Percentiles rank a stretch among this genome's conserved stretches.
Conservation (phyloP, 495 filamentous ascomycete genomes). For the Viridothelium virens region DNA sequence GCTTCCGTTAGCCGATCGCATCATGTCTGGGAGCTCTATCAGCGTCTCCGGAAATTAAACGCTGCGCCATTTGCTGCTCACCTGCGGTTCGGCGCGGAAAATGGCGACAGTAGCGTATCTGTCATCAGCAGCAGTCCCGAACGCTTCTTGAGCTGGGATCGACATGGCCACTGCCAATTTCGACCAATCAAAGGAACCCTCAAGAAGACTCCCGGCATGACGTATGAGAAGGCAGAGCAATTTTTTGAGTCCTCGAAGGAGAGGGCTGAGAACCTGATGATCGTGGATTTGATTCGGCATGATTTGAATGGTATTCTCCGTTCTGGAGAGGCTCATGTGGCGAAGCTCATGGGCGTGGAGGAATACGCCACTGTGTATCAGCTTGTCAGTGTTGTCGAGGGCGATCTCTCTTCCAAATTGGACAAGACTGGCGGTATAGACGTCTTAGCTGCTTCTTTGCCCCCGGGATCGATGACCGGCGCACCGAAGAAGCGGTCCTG, state of each 20-base stretch:
- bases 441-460: slow-evolving; percentile 67
- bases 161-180: slow-evolving; percentile 51
- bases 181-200: slow-evolving; percentile 96
- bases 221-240: slow-evolving; percentile 55
- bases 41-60: slow-evolving; percentile 59
- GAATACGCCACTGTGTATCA: slow-evolving; percentile 85
- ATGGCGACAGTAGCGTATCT: slow-evolving; percentile 42
- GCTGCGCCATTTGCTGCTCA: slow-evolving; percentile 84
- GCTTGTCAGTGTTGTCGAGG: slow-evolving; percentile 81
- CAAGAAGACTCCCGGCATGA: slow-evolving; percentile 57
- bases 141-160: slow-evolving; percentile 71
- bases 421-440: slow-evolving; percentile 52
- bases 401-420: slow-evolving; percentile 41
- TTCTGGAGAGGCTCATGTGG: slow-evolving; percentile 55
- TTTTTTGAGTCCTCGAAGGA: slow-evolving; percentile 77
- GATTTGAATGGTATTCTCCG: slow-evolving; percentile 78
- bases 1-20: slow-evolving; percentile 24
- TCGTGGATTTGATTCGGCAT: slow-evolving; percentile 87
- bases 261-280: slow-evolving; percentile 95
- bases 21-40: slow-evolving; percentile 63
- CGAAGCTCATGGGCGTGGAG: slow-evolving; percentile 72
- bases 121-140: slow-evolving; percentile 85
- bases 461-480: slow-evolving; percentile 91
- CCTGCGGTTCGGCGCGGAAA: slow-evolving; percentile 48
- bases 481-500: slow-evolving; percentile 88